Percentiles rank a stretch among this genome's conserved stretches.
Evolutionary conservation across 225 moss, liverwort and hornwort species (phyloP).

Genomic region (Rhytidiadelphus loreus): DNA sequence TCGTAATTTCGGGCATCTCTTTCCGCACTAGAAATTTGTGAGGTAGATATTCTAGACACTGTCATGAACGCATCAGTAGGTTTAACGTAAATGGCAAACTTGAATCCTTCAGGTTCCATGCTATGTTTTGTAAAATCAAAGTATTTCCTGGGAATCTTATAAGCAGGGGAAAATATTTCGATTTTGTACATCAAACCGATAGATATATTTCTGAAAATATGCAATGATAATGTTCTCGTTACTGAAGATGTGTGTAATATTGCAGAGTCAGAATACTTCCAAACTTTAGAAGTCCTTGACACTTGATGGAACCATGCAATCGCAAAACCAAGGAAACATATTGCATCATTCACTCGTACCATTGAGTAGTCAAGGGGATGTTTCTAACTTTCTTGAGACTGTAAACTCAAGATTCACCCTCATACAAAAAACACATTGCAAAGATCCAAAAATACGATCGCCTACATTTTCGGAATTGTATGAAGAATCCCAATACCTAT

Average conservation of each 20-base stretch:
- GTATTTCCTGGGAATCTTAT: not conserved
- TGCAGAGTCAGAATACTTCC: not conserved
- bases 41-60: not conserved
- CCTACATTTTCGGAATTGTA: not conserved
- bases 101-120: not conserved
- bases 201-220: not conserved
- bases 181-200: too few species aligned
- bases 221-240: not conserved
- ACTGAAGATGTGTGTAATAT: not conserved
- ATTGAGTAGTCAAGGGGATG: not conserved
- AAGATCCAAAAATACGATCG: not conserved
- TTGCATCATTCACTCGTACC: too few species aligned
- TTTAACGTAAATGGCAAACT: not conserved
- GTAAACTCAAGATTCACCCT: not conserved
- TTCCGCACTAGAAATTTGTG: not conserved
- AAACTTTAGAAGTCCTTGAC: too few species aligned
- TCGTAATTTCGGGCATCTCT: slow-evolving; percentile 8
- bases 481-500: too few species aligned
- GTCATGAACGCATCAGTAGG: not conserved
- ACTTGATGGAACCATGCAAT: not conserved
- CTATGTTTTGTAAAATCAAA: not conserved
- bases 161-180: not conserved
- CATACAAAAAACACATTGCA: too few species aligned
- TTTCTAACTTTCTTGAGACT: not conserved
- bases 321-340: too few species aligned